Conservation (phyloP, 2,329 filamentous ascomycete genomes). For the Phaeosphaeriaceae sp. region DNA sequence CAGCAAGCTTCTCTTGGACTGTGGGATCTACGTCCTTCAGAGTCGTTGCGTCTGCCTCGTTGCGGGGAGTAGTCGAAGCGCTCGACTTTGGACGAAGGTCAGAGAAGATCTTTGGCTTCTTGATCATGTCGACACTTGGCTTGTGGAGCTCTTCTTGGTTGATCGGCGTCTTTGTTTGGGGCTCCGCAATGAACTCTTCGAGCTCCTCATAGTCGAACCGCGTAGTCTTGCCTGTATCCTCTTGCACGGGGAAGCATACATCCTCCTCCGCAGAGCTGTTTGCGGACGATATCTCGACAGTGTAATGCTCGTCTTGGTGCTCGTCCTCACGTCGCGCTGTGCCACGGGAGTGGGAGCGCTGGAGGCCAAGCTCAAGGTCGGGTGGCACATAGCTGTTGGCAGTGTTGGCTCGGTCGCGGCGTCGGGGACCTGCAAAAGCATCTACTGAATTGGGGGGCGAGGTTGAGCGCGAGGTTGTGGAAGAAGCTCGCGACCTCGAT, state of each 20-base stretch:
- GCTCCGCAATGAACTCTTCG: conserved; percentile 83
- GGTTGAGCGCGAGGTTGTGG: conserved; percentile 68
- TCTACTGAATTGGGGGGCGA: conserved; percentile 98
- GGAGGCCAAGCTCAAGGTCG: conserved; percentile 65
- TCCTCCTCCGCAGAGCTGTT: conserved; percentile 82
- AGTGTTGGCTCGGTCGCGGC: conserved; percentile 77
- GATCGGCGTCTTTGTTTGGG: conserved; percentile 56
- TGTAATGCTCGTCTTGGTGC: conserved; percentile 64
- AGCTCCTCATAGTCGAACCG: conserved; percentile 92
- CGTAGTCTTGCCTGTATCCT: conserved; percentile 76
- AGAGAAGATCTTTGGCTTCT: conserved; percentile 65
- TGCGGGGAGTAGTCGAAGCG: conserved; percentile 45
- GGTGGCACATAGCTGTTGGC: conserved; percentile 64
- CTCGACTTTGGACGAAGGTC: conserved; percentile 62
- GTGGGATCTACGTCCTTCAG: conserved; percentile 39
- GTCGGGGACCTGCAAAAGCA: conserved; percentile 90
- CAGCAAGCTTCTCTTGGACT: conserved; percentile 54
- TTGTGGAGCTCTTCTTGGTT: conserved; percentile 50
- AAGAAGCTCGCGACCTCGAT: conserved; percentile 56
- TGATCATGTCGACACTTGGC: conserved; percentile 47
- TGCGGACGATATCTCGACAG: conserved; percentile 67
- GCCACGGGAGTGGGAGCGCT: conserved; percentile 73
- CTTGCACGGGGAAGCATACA: conserved; percentile 82
- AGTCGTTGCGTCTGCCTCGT: conserved; percentile 39
- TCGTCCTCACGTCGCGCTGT: conserved; percentile 68